Evolutionary conservation across 768 basidiomycete species (phyloP), one percentile per base, ranked within the genome.

Genomic region (Naganishia vaughanmartiniae): DNA sequence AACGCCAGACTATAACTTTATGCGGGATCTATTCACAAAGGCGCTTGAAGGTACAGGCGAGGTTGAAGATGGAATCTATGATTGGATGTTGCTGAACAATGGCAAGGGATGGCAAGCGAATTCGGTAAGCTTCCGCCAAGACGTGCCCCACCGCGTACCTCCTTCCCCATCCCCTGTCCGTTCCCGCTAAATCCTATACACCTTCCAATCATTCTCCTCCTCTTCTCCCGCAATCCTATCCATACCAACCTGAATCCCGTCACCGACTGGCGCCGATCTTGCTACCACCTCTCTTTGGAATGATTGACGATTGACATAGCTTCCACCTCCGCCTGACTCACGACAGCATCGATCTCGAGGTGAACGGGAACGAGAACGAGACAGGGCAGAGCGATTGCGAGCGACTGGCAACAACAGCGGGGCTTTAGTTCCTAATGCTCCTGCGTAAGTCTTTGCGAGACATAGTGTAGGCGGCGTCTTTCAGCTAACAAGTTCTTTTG

Each of bases 1-100:
- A 83, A 91, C 93, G 26, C 96, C 96, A 51, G 96, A 99, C 83
- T 99, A 99, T 80, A 94, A 98, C 78, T 99, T 99, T 83, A 82
- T 99, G 77, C 87, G 94, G 71, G 96, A 97, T 76, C 84, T 99
- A 66, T 97, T 98, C 81, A 85, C 89, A 68, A 97, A 97, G 81
- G 89, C 96, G 58, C 84, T 98, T 83, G 93, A 93, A 85, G 92
- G 87, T 79, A 90, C 88, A 74, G 89, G 88, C 70, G 96, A 98
- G 75, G 81, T 88, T 30, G 96, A 99, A 73, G 96, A 98, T 83
- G 90, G 90, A 24, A 85, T 93, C 36, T 98, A 91, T 81, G 96
- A 99, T 81, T 99, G 96, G 96, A 96, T 95, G 84, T 74, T 89
- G 71, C 83, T 97, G 65, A 93, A 98, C 77, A 88, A 88, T 74